Evolutionary conservation across 345 rosid genomes (phyloP), one percentile per base, ranked within the genome.

Genomic region (Citrus mangshanensis): DNA sequence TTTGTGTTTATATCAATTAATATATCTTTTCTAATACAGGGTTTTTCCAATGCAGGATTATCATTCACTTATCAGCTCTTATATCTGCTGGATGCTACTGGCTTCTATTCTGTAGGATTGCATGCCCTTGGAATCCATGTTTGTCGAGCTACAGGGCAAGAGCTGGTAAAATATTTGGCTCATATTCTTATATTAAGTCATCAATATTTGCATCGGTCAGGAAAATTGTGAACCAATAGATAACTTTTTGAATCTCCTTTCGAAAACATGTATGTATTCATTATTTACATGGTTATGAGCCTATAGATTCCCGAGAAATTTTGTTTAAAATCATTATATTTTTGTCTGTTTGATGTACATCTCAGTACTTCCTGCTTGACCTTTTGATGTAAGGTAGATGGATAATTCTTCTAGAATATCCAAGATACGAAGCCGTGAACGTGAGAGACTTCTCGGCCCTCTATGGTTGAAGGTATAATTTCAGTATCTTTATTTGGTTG

Each of bases 61-160:
- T 92, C 97, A 14, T 97, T 97, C 77, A 84, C 93, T 67, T 97
- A 91, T 86, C 98, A 97, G 86, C 90, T 97, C 79, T 81, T 97
- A 81, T 97, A 94, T 85, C 89, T 97, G 59, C 85, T 97, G 87
- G 99, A 97, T 78, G 98, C 99, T 82, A 94, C 98, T 78, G 93
- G 96, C 70, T 97, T 94, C 87, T 97, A 93, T 86, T 93, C 98
- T 74, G 82, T 90, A 14, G 99, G 97, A 74, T 85, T 97, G 78
- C 98, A 97, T 85, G 96, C 91, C 59, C 96, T 97, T 70, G 97
- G 97, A 40, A 72, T 97, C 79, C 98, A 97, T 85, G 98, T 97
- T 80, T 93, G 98, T 87, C 95, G 99, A 86, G 99, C 98, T 62
- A 93, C 99, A 51, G 99, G 98, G 58, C 98, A 97, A 89, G 99